Percentiles rank a stretch among this genome's conserved stretches.
phyloP scores from a whole-genome alignment of 2,329 filamentous ascomycete genomes.

The Monosporascus sp. region DNA sequence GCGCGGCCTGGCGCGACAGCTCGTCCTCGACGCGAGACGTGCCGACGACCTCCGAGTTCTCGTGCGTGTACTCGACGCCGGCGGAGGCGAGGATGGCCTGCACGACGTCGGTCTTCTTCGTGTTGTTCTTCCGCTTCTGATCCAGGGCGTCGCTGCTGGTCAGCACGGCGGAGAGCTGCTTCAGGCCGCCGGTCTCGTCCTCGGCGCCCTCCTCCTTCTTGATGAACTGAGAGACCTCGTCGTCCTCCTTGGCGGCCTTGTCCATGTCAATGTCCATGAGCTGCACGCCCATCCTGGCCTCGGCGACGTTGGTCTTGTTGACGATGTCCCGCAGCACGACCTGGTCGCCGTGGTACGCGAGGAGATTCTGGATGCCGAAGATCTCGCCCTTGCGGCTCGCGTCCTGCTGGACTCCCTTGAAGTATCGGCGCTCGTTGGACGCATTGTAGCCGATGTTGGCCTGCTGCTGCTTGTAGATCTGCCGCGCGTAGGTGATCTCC shows the following conservation, averaged over 20 bases:
- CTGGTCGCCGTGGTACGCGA: slow-evolving; percentile 73
- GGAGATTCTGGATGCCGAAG: slow-evolving; percentile 83
- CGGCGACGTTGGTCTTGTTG: slow-evolving; percentile 96
- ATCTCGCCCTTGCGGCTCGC: slow-evolving; percentile 83
- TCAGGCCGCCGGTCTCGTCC: slow-evolving; percentile 62
- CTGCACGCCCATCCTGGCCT: slow-evolving; percentile 78
- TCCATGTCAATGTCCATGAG: slow-evolving; percentile 73
- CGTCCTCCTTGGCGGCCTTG: slow-evolving; percentile 50
- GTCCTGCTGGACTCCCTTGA: slow-evolving; percentile 86
- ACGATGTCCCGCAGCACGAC: slow-evolving; percentile 90
- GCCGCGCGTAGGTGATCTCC: slow-evolving; percentile 92
- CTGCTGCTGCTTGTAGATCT: slow-evolving; percentile 99
- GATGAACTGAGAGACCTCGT: slow-evolving; percentile 31
- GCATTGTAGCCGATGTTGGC: slow-evolving; percentile 96
- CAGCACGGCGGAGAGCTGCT: slow-evolving; percentile 62
- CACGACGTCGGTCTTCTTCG: slow-evolving; percentile 61
- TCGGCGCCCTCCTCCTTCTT: slow-evolving; percentile 44
- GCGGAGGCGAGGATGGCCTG: slow-evolving; percentile 83
- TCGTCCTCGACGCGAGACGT: slow-evolving; percentile 86
- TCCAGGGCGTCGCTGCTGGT: slow-evolving; percentile 35
- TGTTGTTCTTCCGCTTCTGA: slow-evolving; percentile 5
- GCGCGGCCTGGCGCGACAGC: slow-evolving; percentile 70
- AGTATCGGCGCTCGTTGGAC: slow-evolving; percentile 87
- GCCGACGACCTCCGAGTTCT: slow-evolving; percentile 93
- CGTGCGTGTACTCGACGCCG: slow-evolving; percentile 91